phyloP scores from a whole-genome alignment of 129 eudicot genomes.

The Oenanthe sinensis region DNA sequence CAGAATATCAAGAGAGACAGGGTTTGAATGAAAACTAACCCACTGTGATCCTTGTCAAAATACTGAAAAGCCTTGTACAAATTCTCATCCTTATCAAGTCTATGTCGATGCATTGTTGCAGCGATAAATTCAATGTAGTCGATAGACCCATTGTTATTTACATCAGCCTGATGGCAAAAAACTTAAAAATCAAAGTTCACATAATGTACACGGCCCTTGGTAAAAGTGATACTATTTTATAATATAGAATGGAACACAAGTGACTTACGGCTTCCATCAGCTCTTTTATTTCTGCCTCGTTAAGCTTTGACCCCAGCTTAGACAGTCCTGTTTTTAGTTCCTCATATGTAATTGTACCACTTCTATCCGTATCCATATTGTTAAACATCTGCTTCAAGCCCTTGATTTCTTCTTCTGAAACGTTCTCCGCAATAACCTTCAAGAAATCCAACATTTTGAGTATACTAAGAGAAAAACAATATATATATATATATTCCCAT shows the following conservation, averaged over 20 bases:
- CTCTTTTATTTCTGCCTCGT: slow-evolving; percentile 58
- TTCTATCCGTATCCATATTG: slow-evolving; percentile 82
- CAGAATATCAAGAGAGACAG: not conserved
- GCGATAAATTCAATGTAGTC: slow-evolving; percentile 71
- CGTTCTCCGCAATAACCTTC: slow-evolving; percentile 76
- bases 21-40: slow-evolving; percentile 26
- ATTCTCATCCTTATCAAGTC: slow-evolving; percentile 64
- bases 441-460: not conserved
- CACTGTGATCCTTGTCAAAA: slow-evolving; percentile 71
- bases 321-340: slow-evolving; percentile 67
- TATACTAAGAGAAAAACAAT: not conserved
- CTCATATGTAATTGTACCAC: slow-evolving; percentile 73
- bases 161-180: slow-evolving; percentile 48
- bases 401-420: slow-evolving; percentile 70
- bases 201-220: not conserved
- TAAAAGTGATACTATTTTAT: too few relatives aligned
- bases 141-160: slow-evolving; percentile 56
- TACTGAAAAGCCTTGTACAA: slow-evolving; percentile 53
- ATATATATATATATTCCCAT: not conserved
- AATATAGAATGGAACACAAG: not conserved
- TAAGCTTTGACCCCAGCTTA: slow-evolving; percentile 71
- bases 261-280: slow-evolving; percentile 82
- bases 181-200: not conserved
- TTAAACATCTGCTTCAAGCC: slow-evolving; percentile 79
- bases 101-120: slow-evolving; percentile 84